A percentile compares a stretch with the other conserved stretches of the same genome.
Evolutionary conservation across 148 eudicot genomes (phyloP).

Genomic region (Rhododendron mucronatum): DNA sequence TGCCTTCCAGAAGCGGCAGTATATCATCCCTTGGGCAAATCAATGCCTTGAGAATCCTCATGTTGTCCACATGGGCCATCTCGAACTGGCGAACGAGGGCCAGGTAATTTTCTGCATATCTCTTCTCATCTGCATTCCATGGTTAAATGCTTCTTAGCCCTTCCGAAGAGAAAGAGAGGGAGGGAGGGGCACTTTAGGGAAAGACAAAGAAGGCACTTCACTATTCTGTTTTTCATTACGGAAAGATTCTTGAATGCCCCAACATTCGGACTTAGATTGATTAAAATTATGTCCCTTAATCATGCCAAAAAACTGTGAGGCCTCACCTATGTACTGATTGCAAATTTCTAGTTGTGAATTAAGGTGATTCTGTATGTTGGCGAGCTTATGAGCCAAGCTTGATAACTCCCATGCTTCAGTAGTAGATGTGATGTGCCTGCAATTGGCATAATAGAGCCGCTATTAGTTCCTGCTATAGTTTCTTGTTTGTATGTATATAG

Average conservation of each 20-base stretch:
- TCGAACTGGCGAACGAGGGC: slow-evolving; percentile 61
- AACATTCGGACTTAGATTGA: not conserved
- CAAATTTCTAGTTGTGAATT: slow-evolving; percentile 57
- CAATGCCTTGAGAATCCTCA: slow-evolving; percentile 56
- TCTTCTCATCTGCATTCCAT: slow-evolving; percentile 68
- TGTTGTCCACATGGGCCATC: slow-evolving; percentile 63
- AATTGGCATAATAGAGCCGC: not conserved
- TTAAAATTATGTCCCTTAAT: not conserved
- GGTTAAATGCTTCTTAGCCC: not conserved
- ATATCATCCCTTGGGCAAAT: slow-evolving; percentile 58
- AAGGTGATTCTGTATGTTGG: slow-evolving; percentile 72
- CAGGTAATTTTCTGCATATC: slow-evolving; percentile 51
- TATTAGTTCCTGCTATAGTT: not conserved
- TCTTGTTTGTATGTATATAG: not conserved
- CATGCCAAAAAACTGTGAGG: not conserved
- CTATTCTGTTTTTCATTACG: not conserved
- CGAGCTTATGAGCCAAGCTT: slow-evolving; percentile 77
- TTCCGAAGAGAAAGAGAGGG: not conserved
- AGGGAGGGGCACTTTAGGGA: not conserved
- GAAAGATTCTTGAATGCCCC: not conserved
- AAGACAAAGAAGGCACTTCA: not conserved
- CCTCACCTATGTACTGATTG: slow-evolving; percentile 71
- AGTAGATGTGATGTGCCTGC: slow-evolving; percentile 54
- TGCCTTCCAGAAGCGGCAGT: slow-evolving; percentile 54
- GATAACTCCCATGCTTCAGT: slow-evolving; percentile 95